Percentiles rank a stretch among this genome's conserved stretches.
Evolutionary conservation across 495 filamentous ascomycete species (phyloP).

Genomic region (Trichoderma parareesei): DNA sequence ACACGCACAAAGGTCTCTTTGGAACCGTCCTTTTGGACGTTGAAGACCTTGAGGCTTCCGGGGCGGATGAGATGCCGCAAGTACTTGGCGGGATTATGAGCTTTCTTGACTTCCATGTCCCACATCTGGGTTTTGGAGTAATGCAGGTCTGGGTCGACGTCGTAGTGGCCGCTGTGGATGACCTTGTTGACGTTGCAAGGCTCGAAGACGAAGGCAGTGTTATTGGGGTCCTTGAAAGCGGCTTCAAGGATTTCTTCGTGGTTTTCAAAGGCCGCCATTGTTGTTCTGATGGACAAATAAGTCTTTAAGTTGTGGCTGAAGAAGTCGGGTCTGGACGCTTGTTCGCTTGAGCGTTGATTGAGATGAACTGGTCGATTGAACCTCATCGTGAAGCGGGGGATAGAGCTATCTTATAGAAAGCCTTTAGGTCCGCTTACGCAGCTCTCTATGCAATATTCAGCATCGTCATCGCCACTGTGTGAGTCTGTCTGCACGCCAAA

Average conservation of each 20-base stretch:
- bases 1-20: conserved; percentile 2
- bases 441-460: too few relatives aligned
- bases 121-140: conserved; percentile 9
- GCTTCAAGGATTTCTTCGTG: conserved; percentile 10
- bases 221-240: conserved; percentile 27
- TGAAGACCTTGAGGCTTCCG: conserved; percentile 7
- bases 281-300: background rate
- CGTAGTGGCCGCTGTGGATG: conserved; percentile 9
- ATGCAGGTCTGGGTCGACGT: background rate
- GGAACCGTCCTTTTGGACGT: background rate
- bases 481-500: background rate
- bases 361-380: too few relatives aligned
- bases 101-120: conserved; percentile 11
- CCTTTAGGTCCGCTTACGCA: too few relatives aligned
- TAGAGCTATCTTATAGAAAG: too few relatives aligned
- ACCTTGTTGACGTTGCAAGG: conserved; percentile 7
- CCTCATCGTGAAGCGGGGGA: too few relatives aligned
- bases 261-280: background rate
- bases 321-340: too few relatives aligned
- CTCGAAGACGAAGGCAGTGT: conserved; percentile 25
- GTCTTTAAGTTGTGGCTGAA: background rate
- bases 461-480: background rate
- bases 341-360: too few relatives aligned
- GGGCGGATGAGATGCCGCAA: background rate
- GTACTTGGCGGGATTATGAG: conserved; percentile 7